phyloP scores from a whole-genome alignment of 225 moss, liverwort and hornwort species.

The Ulota crispa region DNA sequence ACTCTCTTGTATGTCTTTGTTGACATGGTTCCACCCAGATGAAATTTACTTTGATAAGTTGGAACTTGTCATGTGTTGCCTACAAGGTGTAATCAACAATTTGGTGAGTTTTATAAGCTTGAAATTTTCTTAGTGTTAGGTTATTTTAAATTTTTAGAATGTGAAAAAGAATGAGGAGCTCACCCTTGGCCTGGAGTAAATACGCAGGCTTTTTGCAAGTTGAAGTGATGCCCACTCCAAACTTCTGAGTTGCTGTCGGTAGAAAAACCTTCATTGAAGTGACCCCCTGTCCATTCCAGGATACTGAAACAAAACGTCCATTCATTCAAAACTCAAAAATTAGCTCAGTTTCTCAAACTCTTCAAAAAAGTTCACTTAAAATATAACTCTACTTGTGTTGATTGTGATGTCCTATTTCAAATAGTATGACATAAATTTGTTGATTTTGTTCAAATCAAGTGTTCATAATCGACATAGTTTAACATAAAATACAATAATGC shows the following conservation, averaged over 20 bases:
- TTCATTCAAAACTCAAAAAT: not conserved
- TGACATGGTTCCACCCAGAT: too few species aligned
- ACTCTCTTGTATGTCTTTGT: not conserved
- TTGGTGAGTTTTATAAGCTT: not conserved
- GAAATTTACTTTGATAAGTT: not conserved
- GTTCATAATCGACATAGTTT: too few species aligned
- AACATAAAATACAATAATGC: too few species aligned
- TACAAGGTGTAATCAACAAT: too few species aligned
- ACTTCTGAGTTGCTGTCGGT: not conserved
- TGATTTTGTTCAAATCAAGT: too few species aligned
- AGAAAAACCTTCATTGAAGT: slow-evolving; percentile 25
- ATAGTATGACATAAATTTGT: too few species aligned
- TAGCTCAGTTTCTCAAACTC: not conserved
- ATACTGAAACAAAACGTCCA: slow-evolving; percentile 29
- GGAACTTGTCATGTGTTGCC: not conserved
- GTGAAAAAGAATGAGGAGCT: not conserved
- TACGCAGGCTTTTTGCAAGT: slow-evolving; percentile 11
- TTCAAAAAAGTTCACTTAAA: too few species aligned
- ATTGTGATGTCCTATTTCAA: too few species aligned
- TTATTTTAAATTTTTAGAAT: not conserved
- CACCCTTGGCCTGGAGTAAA: slow-evolving; percentile 50
- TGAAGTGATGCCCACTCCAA: slow-evolving; percentile 49
- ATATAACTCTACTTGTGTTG: too few species aligned
- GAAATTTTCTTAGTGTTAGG: not conserved
- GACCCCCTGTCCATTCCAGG: slow-evolving; percentile 57